These are phyloP conservation scores for Galerina marginata DNA, from an alignment of 768 basidiomycete genomes.

Conservation along the genomic window DNA sequence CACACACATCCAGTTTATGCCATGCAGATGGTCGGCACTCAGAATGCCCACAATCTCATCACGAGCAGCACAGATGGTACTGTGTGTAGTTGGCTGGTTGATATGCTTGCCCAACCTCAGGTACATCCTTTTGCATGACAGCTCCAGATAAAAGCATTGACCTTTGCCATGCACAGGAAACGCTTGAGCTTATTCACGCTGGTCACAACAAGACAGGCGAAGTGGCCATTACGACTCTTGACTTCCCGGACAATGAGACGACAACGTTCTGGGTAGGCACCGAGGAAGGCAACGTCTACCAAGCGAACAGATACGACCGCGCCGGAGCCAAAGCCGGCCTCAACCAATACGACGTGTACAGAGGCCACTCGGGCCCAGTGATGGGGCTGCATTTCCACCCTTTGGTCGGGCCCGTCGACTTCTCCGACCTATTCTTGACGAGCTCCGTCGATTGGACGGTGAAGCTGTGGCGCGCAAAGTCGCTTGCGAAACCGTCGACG, in stretches of 20 bases:
- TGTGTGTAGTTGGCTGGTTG: constrained; percentile 97
- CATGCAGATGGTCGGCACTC: constrained; percentile 98
- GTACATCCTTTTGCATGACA: constrained; percentile 41
- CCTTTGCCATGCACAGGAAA: constrained; percentile 64
- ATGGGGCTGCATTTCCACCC: constrained; percentile 97
- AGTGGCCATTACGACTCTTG: constrained; percentile 90
- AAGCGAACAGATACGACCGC: constrained; percentile 95
- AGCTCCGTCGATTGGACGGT: constrained; percentile 98
- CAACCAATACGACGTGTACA: constrained; percentile 92
- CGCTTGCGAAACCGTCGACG: constrained; percentile 75
- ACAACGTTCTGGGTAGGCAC: constrained; percentile 98
- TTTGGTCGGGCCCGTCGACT: constrained; percentile 87
- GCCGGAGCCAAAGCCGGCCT: constrained; percentile 96
- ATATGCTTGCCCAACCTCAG: constrained; percentile 98
- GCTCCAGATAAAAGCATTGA: neutral
- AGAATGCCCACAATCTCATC: constrained; percentile 97
- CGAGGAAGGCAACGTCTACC: constrained; percentile 96
- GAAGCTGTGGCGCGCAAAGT: constrained; percentile 92
- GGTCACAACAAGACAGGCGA: constrained; percentile 98
- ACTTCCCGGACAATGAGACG: constrained; percentile 96
- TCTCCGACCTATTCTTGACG: constrained; percentile 93
- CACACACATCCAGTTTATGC: constrained; percentile 99
- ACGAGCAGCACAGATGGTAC: constrained; percentile 97
- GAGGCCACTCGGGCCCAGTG: constrained; percentile 90
- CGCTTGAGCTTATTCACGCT: constrained; percentile 84